phyloP scores from a whole-genome alignment of 441 rosid species.

The Croton setiger region DNA sequence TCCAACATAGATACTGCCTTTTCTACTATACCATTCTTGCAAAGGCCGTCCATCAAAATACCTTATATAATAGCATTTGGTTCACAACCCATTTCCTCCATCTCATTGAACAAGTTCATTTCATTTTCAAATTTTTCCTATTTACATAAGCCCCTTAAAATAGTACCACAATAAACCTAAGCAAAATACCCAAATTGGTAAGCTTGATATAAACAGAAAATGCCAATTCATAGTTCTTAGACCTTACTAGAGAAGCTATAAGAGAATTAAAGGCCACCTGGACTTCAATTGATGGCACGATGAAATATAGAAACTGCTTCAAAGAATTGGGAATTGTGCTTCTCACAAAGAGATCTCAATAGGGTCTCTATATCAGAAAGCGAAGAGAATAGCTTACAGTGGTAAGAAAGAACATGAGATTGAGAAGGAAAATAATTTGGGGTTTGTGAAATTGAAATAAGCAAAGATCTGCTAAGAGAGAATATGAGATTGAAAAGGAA shows the following conservation, averaged over 20 bases:
- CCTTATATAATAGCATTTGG: constrained; percentile 59
- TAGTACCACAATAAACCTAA: constrained; percentile 52
- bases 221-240: constrained; percentile 43
- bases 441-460: background rate
- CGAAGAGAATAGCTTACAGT: constrained; percentile 14
- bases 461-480: background rate
- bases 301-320: constrained; percentile 44
- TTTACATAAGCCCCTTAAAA: constrained; percentile 71
- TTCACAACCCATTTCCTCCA: constrained; percentile 58
- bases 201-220: constrained; percentile 43
- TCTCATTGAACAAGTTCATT: constrained; percentile 49
- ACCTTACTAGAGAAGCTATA: constrained; percentile 46
- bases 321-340: constrained; percentile 31
- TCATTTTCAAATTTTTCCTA: constrained; percentile 52
- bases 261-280: constrained; percentile 42
- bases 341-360: constrained; percentile 33
- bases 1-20: constrained; percentile 58
- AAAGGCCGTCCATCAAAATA: constrained; percentile 64
- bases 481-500: background rate
- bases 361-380: constrained; percentile 30
- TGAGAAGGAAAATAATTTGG: background rate
- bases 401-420: background rate
- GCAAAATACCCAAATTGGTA: constrained; percentile 31
- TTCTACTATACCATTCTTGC: constrained; percentile 45
- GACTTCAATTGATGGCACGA: constrained; percentile 34